Percentiles rank a stretch among this genome's conserved stretches.
phyloP scores from a whole-genome alignment of 202 grass and related monocot genomes.

The Bolboschoenoplectus hybrid region DNA sequence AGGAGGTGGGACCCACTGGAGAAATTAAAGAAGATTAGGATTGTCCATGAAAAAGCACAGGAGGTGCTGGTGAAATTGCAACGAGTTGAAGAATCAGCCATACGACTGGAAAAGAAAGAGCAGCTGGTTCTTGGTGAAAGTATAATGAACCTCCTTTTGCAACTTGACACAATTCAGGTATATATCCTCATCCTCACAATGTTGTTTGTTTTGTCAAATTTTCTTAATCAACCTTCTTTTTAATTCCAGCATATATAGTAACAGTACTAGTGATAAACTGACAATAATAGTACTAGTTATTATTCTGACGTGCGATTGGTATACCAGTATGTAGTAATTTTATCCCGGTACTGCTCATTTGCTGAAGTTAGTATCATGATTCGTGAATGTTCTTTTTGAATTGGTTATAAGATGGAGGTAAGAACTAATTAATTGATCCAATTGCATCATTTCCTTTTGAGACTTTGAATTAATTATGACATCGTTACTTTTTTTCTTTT shows the following conservation, averaged over 20 bases:
- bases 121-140: conserved; percentile 53
- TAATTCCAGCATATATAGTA: not conserved
- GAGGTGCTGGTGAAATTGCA: conserved; percentile 53
- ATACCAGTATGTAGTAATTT: not conserved
- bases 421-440: not conserved
- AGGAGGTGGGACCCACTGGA: conserved; percentile 67
- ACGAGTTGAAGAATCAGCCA: conserved; percentile 51
- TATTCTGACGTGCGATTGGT: not conserved
- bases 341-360: not conserved
- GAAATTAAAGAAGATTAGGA: conserved; percentile 67
- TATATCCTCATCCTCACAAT: not conserved
- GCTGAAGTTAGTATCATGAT: not conserved
- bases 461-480: not conserved
- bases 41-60: conserved; percentile 49
- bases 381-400: not conserved
- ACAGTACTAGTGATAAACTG: not conserved
- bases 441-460: conserved; percentile 17
- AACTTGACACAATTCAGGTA: conserved; percentile 91
- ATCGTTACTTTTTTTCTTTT: conserved; percentile 30
- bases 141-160: conserved; percentile 89
- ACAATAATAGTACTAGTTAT: not conserved
- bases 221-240: not conserved
- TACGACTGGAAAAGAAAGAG: conserved; percentile 46
- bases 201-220: conserved; percentile 6
- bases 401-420: not conserved